Evolutionary conservation across 805 yeast genomes (phyloP).

Genomic region (Teunomyces panamensis): DNA sequence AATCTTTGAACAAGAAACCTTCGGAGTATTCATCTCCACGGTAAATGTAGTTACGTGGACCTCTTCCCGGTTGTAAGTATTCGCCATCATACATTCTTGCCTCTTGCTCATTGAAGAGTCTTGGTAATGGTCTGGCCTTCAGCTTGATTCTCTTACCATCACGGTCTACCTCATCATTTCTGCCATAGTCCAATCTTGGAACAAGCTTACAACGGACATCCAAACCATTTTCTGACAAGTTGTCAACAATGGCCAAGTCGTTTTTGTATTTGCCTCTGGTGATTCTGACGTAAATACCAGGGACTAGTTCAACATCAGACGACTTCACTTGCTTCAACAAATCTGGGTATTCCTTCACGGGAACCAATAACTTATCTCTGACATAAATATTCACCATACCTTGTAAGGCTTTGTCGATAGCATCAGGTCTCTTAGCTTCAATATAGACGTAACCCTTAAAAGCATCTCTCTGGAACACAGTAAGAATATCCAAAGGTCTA

Average conservation of each 20-base stretch:
- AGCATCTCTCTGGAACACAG: constrained; percentile 92
- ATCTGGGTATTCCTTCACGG: constrained; percentile 93
- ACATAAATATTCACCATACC: constrained; percentile 86
- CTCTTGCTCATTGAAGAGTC: constrained; percentile 83
- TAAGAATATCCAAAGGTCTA: constrained; percentile 76
- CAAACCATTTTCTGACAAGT: constrained; percentile 88
- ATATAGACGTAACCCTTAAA: constrained; percentile 89
- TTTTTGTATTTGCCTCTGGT: constrained; percentile 89
- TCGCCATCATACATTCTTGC: constrained; percentile 83
- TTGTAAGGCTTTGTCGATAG: constrained; percentile 80
- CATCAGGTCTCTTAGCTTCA: constrained; percentile 91
- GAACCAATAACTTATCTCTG: constrained; percentile 77
- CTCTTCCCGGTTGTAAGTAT: constrained; percentile 62
- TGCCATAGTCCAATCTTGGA: constrained; percentile 91
- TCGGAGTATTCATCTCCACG: constrained; percentile 85
- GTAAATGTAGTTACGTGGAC: constrained; percentile 62
- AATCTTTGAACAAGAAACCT: constrained; percentile 85
- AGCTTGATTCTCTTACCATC: constrained; percentile 47
- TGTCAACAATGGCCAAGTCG: constrained; percentile 90
- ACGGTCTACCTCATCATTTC: constrained; percentile 49
- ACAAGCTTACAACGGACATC: constrained; percentile 92
- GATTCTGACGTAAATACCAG: constrained; percentile 89
- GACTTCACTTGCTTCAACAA: constrained; percentile 85
- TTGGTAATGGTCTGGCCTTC: constrained; percentile 76
- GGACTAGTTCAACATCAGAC: constrained; percentile 81